Base-by-base conservation (phyloP, 2,329 filamentous ascomycete species). In the Ophiostoma fasciatum region DNA sequence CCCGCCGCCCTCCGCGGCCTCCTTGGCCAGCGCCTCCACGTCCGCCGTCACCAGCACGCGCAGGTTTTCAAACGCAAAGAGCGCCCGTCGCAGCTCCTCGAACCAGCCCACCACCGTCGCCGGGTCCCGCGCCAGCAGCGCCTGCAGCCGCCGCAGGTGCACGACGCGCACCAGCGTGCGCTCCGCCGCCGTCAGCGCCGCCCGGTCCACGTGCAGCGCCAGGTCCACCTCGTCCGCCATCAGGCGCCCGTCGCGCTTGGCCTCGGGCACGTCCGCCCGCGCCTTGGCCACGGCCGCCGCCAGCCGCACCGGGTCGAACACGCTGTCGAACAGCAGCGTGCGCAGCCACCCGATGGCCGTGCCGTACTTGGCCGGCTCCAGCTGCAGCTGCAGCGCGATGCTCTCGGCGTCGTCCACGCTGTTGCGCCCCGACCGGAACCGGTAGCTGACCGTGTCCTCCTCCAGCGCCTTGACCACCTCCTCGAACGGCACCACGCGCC, bases 391-490 rank as follows among this genome's bases (percentile, higher is more conserved):
- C 33, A 96, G 74, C 39, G 76, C 71, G 20, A 94, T 60, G 54
- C 87, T 79, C 55, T 98, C 88, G 0, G 75, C 69, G 51, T 93
- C 85, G 23, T 81, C 78, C 30, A 92, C 61, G 23, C 67, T 64
- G 14, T 68, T 66, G n/a, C n/a, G n/a, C 6, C 76, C 80, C 3
- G 72, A 72, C 41, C 76, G 74, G 45, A 94, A 74, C 2, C 62
- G 64, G 55, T 94, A 96, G 45, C 75, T 78, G 39, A 96, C 77
- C 0, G 90, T 96, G 48, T 96, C 87, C 50, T 79, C 74, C 56
- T 98, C 90, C 4, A 98, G 68, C 51, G 87, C 77, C 51, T 84
- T 82, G 30, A 96, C 85, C 4, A 96, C 82, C 43, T 94, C 74
- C 53, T 96, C 90, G 48, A 96, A 98, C 32, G 80, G 76, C 21